Percentiles rank a stretch among this genome's conserved stretches.
Evolutionary conservation across 2,329 filamentous ascomycete species (phyloP).

Genomic region (Aspergillus neoniger): DNA sequence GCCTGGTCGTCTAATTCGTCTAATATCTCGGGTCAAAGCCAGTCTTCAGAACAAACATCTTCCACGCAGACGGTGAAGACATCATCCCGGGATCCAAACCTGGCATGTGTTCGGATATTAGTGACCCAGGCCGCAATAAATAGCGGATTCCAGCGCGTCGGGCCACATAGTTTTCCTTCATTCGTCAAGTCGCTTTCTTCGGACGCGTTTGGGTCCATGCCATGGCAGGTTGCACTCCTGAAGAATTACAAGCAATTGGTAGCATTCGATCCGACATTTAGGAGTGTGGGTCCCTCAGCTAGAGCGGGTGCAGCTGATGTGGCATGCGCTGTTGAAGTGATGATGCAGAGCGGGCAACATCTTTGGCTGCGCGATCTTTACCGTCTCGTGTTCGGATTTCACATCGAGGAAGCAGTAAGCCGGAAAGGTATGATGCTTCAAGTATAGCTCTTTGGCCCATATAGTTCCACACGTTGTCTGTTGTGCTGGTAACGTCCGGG

Average conservation of each 20-base stretch:
- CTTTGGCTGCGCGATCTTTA: slow-evolving; percentile 80
- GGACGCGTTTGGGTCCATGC: slow-evolving; percentile 73
- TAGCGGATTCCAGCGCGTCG: slow-evolving; percentile 70
- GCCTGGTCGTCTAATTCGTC: slow-evolving; percentile 79
- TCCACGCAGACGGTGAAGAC: slow-evolving; percentile 48
- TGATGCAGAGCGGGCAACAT: slow-evolving; percentile 72
- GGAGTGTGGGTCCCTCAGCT: slow-evolving; percentile 39
- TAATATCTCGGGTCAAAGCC: slow-evolving; percentile 77
- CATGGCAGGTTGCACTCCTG: slow-evolving; percentile 71
- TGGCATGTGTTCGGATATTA: slow-evolving; percentile 74
- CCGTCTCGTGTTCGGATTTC: slow-evolving; percentile 79
- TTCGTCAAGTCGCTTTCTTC: slow-evolving; percentile 76
- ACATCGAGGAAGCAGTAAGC: slow-evolving; percentile 72
- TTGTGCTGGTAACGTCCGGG: too few species aligned
- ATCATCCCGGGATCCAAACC: slow-evolving; percentile 68
- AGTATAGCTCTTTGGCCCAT: slow-evolving; percentile 21
- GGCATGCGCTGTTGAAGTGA: slow-evolving; percentile 74
- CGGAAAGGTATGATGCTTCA: slow-evolving; percentile 60
- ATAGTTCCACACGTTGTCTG: too few species aligned
- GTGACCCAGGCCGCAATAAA: slow-evolving; percentile 85
- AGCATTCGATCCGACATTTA: slow-evolving; percentile 69
- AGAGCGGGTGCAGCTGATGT: slow-evolving; percentile 66
- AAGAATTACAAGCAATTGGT: slow-evolving; percentile 81
- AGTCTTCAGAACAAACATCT: slow-evolving; percentile 55
- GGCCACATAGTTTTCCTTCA: slow-evolving; percentile 62